Evolutionary conservation across 1,139 yeast species (phyloP).

Genomic region (Eremothecium coryli): DNA sequence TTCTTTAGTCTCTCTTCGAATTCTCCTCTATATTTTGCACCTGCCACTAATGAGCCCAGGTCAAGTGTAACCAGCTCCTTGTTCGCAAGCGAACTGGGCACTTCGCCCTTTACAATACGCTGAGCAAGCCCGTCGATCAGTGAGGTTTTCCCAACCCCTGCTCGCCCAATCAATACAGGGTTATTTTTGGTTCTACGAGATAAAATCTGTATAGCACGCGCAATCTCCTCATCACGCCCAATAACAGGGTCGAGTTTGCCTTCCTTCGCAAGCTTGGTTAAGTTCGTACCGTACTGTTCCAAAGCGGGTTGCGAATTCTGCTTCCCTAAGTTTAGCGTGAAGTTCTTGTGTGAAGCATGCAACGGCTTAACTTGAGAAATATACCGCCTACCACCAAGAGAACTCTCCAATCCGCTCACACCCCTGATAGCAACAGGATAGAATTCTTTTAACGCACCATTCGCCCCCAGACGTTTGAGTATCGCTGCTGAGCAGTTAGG

Average conservation of each 20-base stretch:
- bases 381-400: too few species aligned
- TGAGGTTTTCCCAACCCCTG: slow-evolving; percentile 97
- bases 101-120: slow-evolving; percentile 81
- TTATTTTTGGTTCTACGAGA: slow-evolving; percentile 90
- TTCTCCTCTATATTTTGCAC: slow-evolving; percentile 93
- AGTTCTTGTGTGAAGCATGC: slow-evolving; percentile 7
- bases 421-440: too few species aligned
- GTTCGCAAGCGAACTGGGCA: slow-evolving; percentile 85
- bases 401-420: too few species aligned
- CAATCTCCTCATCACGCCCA: slow-evolving; percentile 91
- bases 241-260: slow-evolving; percentile 95
- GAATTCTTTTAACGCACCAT: too few species aligned
- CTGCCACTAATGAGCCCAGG: slow-evolving; percentile 81
- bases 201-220: slow-evolving; percentile 83
- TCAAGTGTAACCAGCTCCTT: slow-evolving; percentile 79
- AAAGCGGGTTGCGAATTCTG: slow-evolving; percentile 49
- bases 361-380: too few species aligned
- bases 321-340: slow-evolving; percentile 6
- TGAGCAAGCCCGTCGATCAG: slow-evolving; percentile 95
- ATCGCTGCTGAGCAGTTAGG: too few species aligned
- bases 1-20: slow-evolving; percentile 83
- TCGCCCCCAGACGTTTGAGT: too few species aligned
- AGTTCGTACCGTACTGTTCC: slow-evolving; percentile 77
- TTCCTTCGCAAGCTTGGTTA: slow-evolving; percentile 75
- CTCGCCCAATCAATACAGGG: slow-evolving; percentile 88